A percentile compares a stretch with the other conserved stretches of the same genome.
These are phyloP conservation scores for Sphaerobolus stellatus DNA, from an alignment of 1,284 basidiomycete species.

Conservation along the genomic window DNA sequence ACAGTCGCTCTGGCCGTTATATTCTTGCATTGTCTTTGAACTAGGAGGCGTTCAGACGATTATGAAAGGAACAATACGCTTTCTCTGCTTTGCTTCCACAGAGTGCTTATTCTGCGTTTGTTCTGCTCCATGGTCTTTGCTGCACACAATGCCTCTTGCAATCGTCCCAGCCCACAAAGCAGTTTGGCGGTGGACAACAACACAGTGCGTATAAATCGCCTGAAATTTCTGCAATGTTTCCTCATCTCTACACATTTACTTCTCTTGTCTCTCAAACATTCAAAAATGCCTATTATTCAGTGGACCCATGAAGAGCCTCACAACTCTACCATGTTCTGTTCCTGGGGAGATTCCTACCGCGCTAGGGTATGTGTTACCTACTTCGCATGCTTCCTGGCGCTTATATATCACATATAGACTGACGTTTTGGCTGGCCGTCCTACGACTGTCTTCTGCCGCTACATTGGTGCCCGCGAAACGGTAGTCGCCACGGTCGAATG, in stretches of 20 bases:
- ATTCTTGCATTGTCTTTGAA: too few relatives aligned
- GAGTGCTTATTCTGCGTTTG: not conserved
- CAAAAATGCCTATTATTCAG: conserved; percentile 72
- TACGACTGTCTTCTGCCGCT: too few relatives aligned
- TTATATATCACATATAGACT: too few relatives aligned
- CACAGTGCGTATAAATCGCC: not conserved
- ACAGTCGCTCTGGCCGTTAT: too few relatives aligned
- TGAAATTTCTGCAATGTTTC: not conserved
- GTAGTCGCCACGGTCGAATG: conserved; percentile 84
- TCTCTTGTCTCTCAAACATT: conserved; percentile 25
- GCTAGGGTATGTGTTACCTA: conserved; percentile 67
- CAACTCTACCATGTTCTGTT: conserved; percentile 76
- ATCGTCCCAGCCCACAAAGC: not conserved
- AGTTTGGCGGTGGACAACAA: not conserved
- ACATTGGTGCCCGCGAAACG: too few relatives aligned
- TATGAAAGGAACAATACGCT: too few relatives aligned
- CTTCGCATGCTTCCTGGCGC: too few relatives aligned
- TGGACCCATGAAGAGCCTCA: conserved; percentile 84
- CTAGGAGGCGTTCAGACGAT: too few relatives aligned
- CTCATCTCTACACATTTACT: conserved; percentile 17
- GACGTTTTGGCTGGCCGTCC: too few relatives aligned
- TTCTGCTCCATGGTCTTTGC: not conserved
- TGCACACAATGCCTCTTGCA: not conserved
- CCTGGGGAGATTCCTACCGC: conserved; percentile 76
- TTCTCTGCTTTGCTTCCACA: not conserved